Conservation (phyloP, 805 yeast genomes). For the Ogataea allantospora region DNA sequence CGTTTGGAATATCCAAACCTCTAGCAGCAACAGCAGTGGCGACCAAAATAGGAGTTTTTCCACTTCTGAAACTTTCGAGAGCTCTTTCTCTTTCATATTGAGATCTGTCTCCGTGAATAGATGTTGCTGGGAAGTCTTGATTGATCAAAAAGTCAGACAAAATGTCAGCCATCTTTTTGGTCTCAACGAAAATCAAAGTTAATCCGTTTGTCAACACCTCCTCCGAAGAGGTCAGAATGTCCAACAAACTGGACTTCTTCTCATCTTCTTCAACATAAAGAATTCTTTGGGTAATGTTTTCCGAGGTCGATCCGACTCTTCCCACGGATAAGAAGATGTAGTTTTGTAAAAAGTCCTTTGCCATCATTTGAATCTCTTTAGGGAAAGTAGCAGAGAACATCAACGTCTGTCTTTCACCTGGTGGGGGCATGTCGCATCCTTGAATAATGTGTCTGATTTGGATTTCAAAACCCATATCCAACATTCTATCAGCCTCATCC, state of each 20-base stretch:
- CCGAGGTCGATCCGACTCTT: constrained; percentile 98
- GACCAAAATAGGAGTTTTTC: constrained; percentile 89
- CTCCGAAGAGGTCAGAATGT: constrained; percentile 74
- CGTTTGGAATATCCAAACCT: constrained; percentile 99
- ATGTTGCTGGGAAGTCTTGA: constrained; percentile 93
- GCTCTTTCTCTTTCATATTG: constrained; percentile 98
- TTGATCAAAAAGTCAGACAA: constrained; percentile 87
- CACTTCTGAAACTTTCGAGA: constrained; percentile 86
- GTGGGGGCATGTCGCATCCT: constrained; percentile 96
- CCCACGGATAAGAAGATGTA: constrained; percentile 97
- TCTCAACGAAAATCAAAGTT: constrained; percentile 94
- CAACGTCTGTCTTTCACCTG: constrained; percentile 87
- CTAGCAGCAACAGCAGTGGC: constrained; percentile 99
- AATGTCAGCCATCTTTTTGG: constrained; percentile 97
- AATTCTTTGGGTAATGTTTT: constrained; percentile 93
- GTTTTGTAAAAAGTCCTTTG: constrained; percentile 94
- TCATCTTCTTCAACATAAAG: constrained; percentile 91
- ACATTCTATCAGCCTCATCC: constrained; percentile 99
- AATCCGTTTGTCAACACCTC: constrained; percentile 61
- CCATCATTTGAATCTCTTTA: constrained; percentile 92
- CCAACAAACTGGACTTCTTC: constrained; percentile 86
- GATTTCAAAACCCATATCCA: constrained; percentile 99
- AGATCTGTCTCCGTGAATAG: constrained; percentile 99
- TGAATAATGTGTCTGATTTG: constrained; percentile 98
- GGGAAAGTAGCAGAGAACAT: constrained; percentile 99